Conservation (phyloP, 257 asterid species). For the Ocimum tenuiflorum region DNA sequence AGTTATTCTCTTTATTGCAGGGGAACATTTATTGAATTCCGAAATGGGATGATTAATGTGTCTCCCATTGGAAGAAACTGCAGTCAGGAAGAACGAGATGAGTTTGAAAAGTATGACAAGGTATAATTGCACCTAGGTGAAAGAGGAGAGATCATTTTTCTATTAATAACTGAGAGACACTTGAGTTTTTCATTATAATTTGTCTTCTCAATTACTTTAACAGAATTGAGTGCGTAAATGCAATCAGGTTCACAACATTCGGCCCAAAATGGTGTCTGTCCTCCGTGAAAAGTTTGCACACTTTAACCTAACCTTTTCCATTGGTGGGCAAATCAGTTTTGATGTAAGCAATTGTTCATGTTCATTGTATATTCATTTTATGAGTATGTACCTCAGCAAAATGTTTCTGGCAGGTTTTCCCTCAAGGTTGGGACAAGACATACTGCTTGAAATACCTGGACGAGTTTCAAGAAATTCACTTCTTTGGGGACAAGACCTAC, state of each 20-base stretch:
- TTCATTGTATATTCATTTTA: not conserved
- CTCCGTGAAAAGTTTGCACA: slow-evolving; percentile 81
- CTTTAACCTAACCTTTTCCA: slow-evolving; percentile 68
- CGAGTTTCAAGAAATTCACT: slow-evolving; percentile 80
- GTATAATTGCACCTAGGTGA: slow-evolving; percentile 28
- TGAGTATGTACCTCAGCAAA: slow-evolving; percentile 10
- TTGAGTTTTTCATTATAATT: not conserved
- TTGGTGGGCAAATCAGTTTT: slow-evolving; percentile 97
- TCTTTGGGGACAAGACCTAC: slow-evolving; percentile 96
- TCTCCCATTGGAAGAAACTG: slow-evolving; percentile 98
- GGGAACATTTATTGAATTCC: slow-evolving; percentile 93
- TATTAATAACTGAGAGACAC: not conserved
- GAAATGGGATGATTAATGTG: slow-evolving; percentile 95
- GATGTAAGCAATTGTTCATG: slow-evolving; percentile 50
- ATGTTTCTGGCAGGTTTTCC: slow-evolving; percentile 59
- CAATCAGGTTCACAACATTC: slow-evolving; percentile 68
- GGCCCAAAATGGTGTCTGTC: slow-evolving; percentile 73
- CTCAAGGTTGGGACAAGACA: slow-evolving; percentile 97
- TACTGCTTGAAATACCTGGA: slow-evolving; percentile 83
- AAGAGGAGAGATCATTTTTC: not conserved
- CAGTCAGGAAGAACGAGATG: slow-evolving; percentile 95
- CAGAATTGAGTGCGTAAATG: slow-evolving; percentile 14
- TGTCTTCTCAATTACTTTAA: slow-evolving; percentile 1
- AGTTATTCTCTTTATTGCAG: slow-evolving; percentile 31
- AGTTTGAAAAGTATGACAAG: slow-evolving; percentile 93